Percentiles rank a stretch among this genome's conserved stretches.
Evolutionary conservation across 371 early-diverging fungal genomes (phyloP).

Genomic region (Cokeromyces recurvatus): DNA sequence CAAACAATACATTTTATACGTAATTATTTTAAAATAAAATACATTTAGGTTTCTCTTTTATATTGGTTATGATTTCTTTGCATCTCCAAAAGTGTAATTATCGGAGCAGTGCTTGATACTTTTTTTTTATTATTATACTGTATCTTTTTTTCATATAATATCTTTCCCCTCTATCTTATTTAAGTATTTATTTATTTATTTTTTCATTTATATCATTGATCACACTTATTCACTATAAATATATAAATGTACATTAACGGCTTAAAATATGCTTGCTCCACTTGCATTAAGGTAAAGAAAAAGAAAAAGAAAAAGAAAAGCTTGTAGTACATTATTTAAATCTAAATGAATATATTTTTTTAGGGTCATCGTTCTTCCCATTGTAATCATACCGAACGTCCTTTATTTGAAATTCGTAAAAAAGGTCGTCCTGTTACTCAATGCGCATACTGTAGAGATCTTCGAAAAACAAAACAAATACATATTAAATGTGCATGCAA

Average conservation of each 20-base stretch:
- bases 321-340: too few relatives aligned
- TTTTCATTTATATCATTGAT: neutral
- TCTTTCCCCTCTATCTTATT: neutral
- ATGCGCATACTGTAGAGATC: slow-evolving; percentile 71
- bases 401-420: slow-evolving; percentile 64
- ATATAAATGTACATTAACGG: slow-evolving; percentile 32
- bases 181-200: neutral
- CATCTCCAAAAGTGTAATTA: slow-evolving; percentile 27
- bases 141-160: slow-evolving; percentile 1
- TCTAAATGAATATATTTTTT: too few relatives aligned
- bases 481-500: slow-evolving; percentile 74
- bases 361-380: slow-evolving; percentile 65
- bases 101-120: slow-evolving; percentile 24
- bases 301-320: neutral
- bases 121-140: slow-evolving; percentile 2
- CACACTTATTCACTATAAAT: neutral
- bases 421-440: slow-evolving; percentile 81
- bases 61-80: too few relatives aligned
- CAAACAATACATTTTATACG: too few relatives aligned
- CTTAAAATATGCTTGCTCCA: slow-evolving; percentile 32
- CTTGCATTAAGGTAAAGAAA: slow-evolving; percentile 31
- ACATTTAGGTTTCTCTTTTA: too few relatives aligned
- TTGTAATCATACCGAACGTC: slow-evolving; percentile 61
- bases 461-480: slow-evolving; percentile 70
- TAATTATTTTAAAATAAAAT: too few relatives aligned